Percentiles rank a stretch among this genome's conserved stretches.
Conservation (phyloP, 768 basidiomycete genomes). For the Calocera viscosa region DNA sequence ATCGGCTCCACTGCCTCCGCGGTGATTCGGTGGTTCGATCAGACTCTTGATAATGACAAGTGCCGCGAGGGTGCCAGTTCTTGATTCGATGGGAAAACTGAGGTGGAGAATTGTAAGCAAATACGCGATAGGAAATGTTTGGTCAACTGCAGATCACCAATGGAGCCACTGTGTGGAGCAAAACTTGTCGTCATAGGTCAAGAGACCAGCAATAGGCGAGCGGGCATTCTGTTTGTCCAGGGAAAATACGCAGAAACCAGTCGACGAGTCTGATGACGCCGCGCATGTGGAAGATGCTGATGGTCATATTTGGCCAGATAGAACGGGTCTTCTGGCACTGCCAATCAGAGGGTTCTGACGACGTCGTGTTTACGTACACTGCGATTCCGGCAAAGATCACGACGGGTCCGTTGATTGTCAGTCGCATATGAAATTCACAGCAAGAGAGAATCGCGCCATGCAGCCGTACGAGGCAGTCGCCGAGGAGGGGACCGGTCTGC, state of each 20-base stretch:
- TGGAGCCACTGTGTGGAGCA: not conserved
- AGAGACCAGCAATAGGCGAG: not conserved
- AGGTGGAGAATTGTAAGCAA: not conserved
- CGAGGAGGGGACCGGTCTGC: not conserved
- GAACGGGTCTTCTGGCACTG: not conserved
- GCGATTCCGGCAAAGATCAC: not conserved
- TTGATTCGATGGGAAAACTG: conserved; percentile 3
- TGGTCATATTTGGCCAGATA: not conserved
- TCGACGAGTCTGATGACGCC: not conserved
- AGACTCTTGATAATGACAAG: not conserved
- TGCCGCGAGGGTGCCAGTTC: not conserved
- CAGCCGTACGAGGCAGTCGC: not conserved
- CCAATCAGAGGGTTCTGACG: not conserved
- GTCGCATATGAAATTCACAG: not conserved
- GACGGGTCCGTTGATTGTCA: not conserved
- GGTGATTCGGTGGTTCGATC: conserved; percentile 6
- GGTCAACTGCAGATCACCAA: not conserved
- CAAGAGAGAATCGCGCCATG: not conserved
- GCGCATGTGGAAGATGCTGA: not conserved
- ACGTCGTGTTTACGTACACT: not conserved
- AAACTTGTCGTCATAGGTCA: not conserved
- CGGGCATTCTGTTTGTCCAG: not conserved
- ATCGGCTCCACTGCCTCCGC: not conserved
- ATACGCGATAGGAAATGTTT: not conserved
- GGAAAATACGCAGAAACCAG: not conserved